Conservation (phyloP, 129 eudicot genomes). For the Tagetes patula region DNA sequence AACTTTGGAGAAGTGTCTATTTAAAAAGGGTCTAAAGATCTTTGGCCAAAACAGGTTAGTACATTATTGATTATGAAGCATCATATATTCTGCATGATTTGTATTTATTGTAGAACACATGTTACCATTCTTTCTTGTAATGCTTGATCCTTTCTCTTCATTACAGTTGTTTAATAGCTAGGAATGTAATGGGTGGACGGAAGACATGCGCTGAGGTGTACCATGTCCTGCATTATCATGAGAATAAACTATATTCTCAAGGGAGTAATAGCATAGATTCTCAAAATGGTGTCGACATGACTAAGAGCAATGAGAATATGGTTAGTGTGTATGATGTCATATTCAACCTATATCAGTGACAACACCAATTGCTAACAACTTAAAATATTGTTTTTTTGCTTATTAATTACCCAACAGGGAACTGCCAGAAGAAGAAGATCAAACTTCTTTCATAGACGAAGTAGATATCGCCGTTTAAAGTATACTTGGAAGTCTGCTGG, state of each 20-base stretch:
- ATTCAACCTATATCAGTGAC: constrained; percentile 2
- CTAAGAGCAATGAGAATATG: constrained; percentile 47
- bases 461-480: constrained; percentile 76
- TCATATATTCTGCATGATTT: constrained; percentile 1
- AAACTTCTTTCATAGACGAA: constrained; percentile 57
- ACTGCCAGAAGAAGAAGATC: constrained; percentile 51
- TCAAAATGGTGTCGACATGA: constrained; percentile 40
- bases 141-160: constrained; percentile 5
- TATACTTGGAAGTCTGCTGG: constrained; percentile 70
- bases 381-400: constrained; percentile 12
- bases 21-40: constrained; percentile 70
- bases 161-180: constrained; percentile 82
- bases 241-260: constrained; percentile 43
- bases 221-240: constrained; percentile 51
- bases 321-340: constrained; percentile 35
- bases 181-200: constrained; percentile 60
- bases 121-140: neutral
- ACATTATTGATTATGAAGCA: neutral
- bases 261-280: constrained; percentile 42
- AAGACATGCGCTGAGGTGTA: constrained; percentile 79
- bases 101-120: constrained; percentile 4
- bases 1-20: constrained; percentile 66
- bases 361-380: neutral
- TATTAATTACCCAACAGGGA: constrained; percentile 41
- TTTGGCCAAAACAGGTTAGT: constrained; percentile 76